Percentiles rank a stretch among this genome's conserved stretches.
phyloP scores from a whole-genome alignment of 768 basidiomycete species.

The Russula sp. region DNA sequence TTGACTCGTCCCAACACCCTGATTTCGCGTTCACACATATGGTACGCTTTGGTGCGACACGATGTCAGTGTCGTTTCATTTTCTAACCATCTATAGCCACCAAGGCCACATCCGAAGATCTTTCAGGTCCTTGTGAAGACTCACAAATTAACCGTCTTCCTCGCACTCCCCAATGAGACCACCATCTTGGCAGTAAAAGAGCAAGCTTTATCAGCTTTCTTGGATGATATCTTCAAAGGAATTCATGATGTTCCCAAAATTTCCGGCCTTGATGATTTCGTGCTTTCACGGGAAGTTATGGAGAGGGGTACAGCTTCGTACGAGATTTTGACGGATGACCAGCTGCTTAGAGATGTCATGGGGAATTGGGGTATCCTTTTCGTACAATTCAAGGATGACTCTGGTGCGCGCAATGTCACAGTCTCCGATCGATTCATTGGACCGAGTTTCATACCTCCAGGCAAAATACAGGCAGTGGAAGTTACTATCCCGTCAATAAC shows the following conservation, averaged over 20 bases:
- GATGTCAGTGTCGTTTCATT: background rate
- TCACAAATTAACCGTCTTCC: conserved; percentile 59
- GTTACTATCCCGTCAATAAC: conserved; percentile 49
- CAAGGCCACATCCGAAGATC: conserved; percentile 48
- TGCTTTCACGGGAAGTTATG: conserved; percentile 49
- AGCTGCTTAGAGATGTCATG: conserved; percentile 43
- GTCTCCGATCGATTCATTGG: background rate
- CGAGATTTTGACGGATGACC: conserved; percentile 42
- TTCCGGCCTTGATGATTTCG: conserved; percentile 44
- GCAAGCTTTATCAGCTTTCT: conserved; percentile 56
- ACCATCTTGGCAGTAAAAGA: conserved; percentile 54
- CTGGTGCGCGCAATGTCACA: conserved; percentile 40
- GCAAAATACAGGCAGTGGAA: conserved; percentile 51
- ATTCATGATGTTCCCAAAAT: conserved; percentile 33
- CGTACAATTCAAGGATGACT: conserved; percentile 55
- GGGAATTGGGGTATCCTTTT: conserved; percentile 62
- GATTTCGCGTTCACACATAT: background rate
- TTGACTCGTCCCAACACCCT: background rate
- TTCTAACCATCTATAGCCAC: conserved; percentile 34
- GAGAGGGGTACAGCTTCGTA: conserved; percentile 50
- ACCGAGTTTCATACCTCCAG: conserved; percentile 25
- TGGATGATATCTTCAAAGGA: conserved; percentile 36
- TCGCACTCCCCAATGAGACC: conserved; percentile 46
- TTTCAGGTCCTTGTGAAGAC: conserved; percentile 68
- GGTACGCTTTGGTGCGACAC: background rate